Evolutionary conservation across 345 rosid genomes (phyloP).

Genomic region (Sonneratia caseolaris): DNA sequence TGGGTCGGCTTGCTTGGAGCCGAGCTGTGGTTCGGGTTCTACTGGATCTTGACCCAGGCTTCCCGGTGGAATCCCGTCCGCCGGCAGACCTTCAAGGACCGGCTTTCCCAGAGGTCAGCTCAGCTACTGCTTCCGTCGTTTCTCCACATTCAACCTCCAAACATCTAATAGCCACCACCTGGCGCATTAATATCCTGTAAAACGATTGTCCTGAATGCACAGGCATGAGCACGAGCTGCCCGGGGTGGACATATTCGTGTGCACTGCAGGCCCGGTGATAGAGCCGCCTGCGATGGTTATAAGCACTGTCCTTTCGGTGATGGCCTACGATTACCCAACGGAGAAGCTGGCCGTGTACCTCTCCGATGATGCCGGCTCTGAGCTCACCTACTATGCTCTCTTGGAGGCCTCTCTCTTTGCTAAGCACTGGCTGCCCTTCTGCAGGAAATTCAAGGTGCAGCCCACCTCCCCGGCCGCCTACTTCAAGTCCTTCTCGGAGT

Average conservation of each 20-base stretch:
- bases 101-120: slow-evolving; percentile 35
- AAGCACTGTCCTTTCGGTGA: slow-evolving; percentile 36
- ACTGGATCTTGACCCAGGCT: slow-evolving; percentile 37
- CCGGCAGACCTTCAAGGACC: slow-evolving; percentile 32
- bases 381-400: slow-evolving; percentile 37
- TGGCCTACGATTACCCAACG: slow-evolving; percentile 37
- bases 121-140: no score
- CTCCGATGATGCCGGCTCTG: slow-evolving; percentile 45
- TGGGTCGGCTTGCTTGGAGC: slow-evolving; percentile 42
- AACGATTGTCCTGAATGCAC: neutral
- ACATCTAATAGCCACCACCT: no score
- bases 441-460: slow-evolving; percentile 29
- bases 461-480: slow-evolving; percentile 39
- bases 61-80: slow-evolving; percentile 32
- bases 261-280: slow-evolving; percentile 42
- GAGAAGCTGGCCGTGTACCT: slow-evolving; percentile 37
- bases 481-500: slow-evolving; percentile 11
- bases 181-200: no score
- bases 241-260: slow-evolving; percentile 37
- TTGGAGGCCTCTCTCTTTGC: slow-evolving; percentile 41
- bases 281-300: slow-evolving; percentile 46
- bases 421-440: slow-evolving; percentile 40
- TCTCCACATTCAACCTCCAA: no score
- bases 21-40: slow-evolving; percentile 40
- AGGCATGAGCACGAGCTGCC: slow-evolving; percentile 32